These are phyloP conservation scores for Camelina laxa DNA, from an alignment of 345 rosid species.

Conservation along the genomic window DNA sequence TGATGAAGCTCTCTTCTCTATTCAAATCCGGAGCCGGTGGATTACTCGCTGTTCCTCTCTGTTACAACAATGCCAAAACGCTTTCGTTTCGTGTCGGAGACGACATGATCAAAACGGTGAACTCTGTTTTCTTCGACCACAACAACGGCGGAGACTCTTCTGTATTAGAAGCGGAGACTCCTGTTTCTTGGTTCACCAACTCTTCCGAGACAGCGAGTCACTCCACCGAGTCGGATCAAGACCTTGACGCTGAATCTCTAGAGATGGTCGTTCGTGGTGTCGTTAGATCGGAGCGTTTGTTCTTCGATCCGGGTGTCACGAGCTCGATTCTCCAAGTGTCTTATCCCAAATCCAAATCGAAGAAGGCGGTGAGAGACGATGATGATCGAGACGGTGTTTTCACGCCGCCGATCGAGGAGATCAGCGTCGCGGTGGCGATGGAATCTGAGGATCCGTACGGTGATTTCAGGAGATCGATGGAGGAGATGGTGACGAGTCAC, in stretches of 20 bases:
- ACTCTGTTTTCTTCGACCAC: constrained; percentile 65
- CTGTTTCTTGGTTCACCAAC: constrained; percentile 47
- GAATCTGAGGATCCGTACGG: constrained; percentile 84
- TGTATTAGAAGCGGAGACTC: constrained; percentile 23
- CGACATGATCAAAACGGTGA: constrained; percentile 73
- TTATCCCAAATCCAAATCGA: not conserved
- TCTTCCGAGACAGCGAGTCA: constrained; percentile 47
- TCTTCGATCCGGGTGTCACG: constrained; percentile 76
- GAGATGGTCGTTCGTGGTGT: constrained; percentile 68
- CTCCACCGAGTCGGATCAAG: constrained; percentile 46
- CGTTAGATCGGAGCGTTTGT: constrained; percentile 70
- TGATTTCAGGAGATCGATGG: constrained; percentile 87
- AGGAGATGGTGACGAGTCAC: constrained; percentile 87
- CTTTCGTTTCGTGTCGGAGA: constrained; percentile 65
- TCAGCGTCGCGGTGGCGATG: constrained; percentile 68
- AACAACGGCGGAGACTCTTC: not conserved
- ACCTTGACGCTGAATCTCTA: constrained; percentile 45
- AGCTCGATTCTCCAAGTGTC: constrained; percentile 64
- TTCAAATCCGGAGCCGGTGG: constrained; percentile 48
- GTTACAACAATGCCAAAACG: constrained; percentile 70
- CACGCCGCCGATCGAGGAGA: constrained; percentile 41
- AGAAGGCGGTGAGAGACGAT: not conserved
- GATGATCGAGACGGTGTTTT: constrained; percentile 42
- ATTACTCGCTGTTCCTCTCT: constrained; percentile 64
- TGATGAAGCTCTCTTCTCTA: constrained; percentile 58